Evolutionary conservation across 129 eudicot species (phyloP).

Genomic region (Artemisia tridentata): DNA sequence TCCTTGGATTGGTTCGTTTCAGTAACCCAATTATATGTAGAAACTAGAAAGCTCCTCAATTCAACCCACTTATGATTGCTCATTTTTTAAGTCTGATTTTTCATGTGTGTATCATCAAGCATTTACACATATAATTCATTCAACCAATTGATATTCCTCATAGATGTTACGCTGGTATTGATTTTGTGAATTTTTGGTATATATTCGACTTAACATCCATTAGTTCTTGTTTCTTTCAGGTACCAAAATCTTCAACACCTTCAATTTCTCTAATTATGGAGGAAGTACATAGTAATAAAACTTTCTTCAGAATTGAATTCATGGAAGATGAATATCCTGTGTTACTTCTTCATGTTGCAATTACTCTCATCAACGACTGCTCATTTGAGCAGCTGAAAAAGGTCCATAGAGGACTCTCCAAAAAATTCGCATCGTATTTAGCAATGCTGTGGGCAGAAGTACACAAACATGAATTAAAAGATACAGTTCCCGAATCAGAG

Average conservation of each 20-base stretch:
- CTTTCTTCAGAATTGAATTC: constrained; percentile 33
- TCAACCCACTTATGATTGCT: neutral
- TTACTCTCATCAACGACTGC: constrained; percentile 63
- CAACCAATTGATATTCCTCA: neutral
- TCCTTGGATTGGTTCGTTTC: neutral
- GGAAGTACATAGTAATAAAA: constrained; percentile 16
- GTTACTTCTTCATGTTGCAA: constrained; percentile 52
- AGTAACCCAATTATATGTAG: constrained; percentile 5
- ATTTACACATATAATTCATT: neutral
- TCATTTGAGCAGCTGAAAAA: constrained; percentile 49
- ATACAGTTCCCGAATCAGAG: constrained; percentile 20
- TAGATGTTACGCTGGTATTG: constrained; percentile 2
- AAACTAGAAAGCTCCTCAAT: constrained; percentile 10
- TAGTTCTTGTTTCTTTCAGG: constrained; percentile 75
- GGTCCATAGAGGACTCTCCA: constrained; percentile 38
- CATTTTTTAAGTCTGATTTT: neutral
- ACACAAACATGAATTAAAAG: constrained; percentile 31
- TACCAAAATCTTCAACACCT: constrained; percentile 37
- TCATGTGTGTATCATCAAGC: constrained; percentile 10
- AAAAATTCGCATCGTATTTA: constrained; percentile 28
- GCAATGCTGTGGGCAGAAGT: constrained; percentile 52
- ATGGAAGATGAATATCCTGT: constrained; percentile 50
- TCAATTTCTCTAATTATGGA: constrained; percentile 33
- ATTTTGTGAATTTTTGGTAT: neutral
- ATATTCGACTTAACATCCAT: constrained; percentile 35